Conservation (phyloP, 2,329 filamentous ascomycete genomes). For the Exophiala xenobiotica region DNA sequence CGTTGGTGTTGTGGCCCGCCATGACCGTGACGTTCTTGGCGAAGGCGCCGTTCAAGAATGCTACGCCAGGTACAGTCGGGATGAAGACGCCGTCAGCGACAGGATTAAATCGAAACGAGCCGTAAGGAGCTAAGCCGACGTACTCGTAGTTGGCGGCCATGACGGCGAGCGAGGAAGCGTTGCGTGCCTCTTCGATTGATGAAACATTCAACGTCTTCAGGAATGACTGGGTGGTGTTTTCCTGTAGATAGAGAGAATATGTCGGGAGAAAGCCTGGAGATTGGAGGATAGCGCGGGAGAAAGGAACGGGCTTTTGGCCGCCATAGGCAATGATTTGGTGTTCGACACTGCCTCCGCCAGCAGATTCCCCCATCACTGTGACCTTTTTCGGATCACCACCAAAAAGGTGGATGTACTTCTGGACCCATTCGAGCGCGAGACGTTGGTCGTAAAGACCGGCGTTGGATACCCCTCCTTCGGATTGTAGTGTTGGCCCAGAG, state of each 20-base stretch:
- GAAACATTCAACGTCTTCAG: constrained; percentile 44
- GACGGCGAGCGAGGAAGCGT: constrained; percentile 41
- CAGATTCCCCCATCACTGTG: constrained; percentile 53
- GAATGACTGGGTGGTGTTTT: constrained; percentile 41
- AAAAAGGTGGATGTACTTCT: constrained; percentile 54
- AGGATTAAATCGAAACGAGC: constrained; percentile 47
- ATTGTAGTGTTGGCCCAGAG: constrained; percentile 45
- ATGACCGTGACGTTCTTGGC: constrained; percentile 47
- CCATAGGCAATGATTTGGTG: constrained; percentile 57
- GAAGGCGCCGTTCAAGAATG: constrained; percentile 43
- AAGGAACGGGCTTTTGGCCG: constrained; percentile 35
- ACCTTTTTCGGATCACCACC: constrained; percentile 53
- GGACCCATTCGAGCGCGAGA: constrained; percentile 58
- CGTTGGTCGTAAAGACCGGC: constrained; percentile 55
- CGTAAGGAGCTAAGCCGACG: constrained; percentile 38
- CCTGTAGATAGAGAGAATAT: constrained; percentile 37
- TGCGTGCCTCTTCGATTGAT: constrained; percentile 46
- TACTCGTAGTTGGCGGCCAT: constrained; percentile 47
- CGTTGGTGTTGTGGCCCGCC: constrained; percentile 45
- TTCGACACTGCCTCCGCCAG: constrained; percentile 55
- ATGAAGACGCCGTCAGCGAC: constrained; percentile 51
- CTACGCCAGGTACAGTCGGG: constrained; percentile 46
- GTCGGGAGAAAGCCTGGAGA: constrained; percentile 42
- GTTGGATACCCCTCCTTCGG: constrained; percentile 47
- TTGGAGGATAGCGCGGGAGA: constrained; percentile 45